Percentiles rank a stretch among this genome's conserved stretches.
Conservation (phyloP, 176 grass and related monocot genomes). For the Eleusine indica region DNA sequence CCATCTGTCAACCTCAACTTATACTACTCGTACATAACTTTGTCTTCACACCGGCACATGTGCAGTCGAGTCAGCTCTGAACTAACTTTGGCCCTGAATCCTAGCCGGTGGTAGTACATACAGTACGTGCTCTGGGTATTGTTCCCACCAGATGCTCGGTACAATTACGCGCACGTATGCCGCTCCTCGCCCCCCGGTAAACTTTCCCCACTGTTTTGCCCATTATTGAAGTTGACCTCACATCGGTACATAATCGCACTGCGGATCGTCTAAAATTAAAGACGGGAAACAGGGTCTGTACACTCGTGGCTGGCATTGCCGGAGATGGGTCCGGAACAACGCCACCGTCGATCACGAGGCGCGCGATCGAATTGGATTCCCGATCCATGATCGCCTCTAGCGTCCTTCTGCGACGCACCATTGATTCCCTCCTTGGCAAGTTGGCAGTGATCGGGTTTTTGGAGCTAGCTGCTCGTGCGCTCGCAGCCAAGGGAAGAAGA, state of each 20-base stretch:
- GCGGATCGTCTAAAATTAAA: not conserved
- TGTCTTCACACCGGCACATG: not conserved
- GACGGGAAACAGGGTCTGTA: not conserved
- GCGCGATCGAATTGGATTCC: constrained; percentile 20
- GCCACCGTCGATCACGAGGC: not conserved
- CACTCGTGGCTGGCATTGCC: not conserved
- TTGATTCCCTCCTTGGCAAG: constrained; percentile 2
- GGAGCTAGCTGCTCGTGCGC: not conserved
- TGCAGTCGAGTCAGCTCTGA: not conserved
- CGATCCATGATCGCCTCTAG: not conserved
- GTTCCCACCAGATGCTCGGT: not conserved
- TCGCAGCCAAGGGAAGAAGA: not conserved
- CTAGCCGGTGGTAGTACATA: not conserved
- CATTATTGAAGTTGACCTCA: not conserved
- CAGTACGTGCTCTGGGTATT: not conserved
- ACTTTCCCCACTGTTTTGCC: constrained; percentile 13
- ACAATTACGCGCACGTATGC: not conserved
- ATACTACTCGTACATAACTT: not conserved
- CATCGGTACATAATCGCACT: not conserved
- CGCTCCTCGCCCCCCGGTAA: not conserved
- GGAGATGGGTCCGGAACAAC: not conserved
- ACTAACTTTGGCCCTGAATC: not conserved
- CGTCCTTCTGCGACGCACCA: not conserved
- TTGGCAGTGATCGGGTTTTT: not conserved
- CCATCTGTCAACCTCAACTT: not conserved